Base-by-base conservation (phyloP, 768 basidiomycete genomes). In the Aureoboletus auriporus region DNA sequence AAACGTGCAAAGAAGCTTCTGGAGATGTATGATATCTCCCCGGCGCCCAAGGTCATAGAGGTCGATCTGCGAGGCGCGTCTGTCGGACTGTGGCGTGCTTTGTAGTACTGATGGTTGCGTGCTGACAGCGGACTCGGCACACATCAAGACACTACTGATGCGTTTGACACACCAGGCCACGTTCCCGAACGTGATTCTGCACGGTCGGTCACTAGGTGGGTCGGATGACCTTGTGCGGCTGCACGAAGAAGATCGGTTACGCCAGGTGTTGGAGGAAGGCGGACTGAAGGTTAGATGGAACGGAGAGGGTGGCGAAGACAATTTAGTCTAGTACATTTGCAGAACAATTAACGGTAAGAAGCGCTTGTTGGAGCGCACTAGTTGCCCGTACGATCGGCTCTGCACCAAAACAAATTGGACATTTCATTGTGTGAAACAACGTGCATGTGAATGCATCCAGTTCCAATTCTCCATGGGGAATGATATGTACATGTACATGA, bases 101-200 rank as follows among this genome's bases (percentile, higher is more conserved):
- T 30, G 23, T 13, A 5, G 9, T 9, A 10, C 41, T 41, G 16
- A 58, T 39, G 4, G 14, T 26, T 5, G 20, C 30, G 28, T 31
- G 10, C 38, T 11, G 11, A 26, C 51, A 88, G 84, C 76, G 51
- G 89, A 91, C 57, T 70, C 74, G 1, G 68, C 71, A 8, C 69
- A 80, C 27, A 73, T 92, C 53, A 90, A 92, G 64, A 65, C 71
- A 9, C 67, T 91, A 28, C 69, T 92, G 41, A 72, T 70, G 8
- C 81, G 88, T 33, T 65, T 90, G 28, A 92, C 89, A 2, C 66
- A 69, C 3, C 84, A 75, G 12, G 64, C 74, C 7, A 91, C 89
- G 4, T 89, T 90, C 62, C 89, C 89, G 1, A 92, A 92, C 53
- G 69, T 87, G 46, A 55, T 92, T 26, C 58, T 91, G 11, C 71